Evolutionary conservation across 2,329 filamentous ascomycete species (phyloP).

Genomic region (Apiospora saccharicola): DNA sequence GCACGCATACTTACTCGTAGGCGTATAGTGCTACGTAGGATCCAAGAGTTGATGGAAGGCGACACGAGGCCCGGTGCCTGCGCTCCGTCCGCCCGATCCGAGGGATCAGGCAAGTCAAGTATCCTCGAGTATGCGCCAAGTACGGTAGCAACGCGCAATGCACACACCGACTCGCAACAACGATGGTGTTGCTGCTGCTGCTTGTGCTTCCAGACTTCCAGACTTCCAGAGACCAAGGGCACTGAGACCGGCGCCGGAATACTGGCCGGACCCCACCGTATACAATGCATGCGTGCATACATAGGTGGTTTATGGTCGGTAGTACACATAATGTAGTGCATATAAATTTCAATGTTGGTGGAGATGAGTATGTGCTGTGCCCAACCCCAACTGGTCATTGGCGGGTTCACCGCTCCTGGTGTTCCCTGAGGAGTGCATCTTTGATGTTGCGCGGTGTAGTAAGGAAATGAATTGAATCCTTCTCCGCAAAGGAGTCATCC

Average conservation of each 20-base stretch:
- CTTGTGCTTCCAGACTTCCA: not conserved
- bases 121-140: not conserved
- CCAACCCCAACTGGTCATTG: not conserved
- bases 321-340: not conserved
- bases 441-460: not conserved
- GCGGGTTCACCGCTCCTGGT: not conserved
- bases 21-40: not conserved
- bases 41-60: not conserved
- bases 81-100: constrained; percentile 10
- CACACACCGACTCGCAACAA: not conserved
- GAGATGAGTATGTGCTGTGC: not conserved
- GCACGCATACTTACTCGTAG: not conserved
- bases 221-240: not conserved
- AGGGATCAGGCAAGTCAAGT: not conserved
- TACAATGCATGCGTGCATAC: not conserved
- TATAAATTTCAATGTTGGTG: not conserved
- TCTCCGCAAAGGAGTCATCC: not conserved
- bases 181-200: too few species aligned
- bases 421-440: not conserved
- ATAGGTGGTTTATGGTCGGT: not conserved
- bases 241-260: not conserved
- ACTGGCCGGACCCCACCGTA: not conserved
- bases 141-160: not conserved
- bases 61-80: constrained; percentile 10
- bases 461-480: constrained; percentile 7